phyloP scores from a whole-genome alignment of 2,329 filamentous ascomycete genomes.

The Phialocephala subalpina region DNA sequence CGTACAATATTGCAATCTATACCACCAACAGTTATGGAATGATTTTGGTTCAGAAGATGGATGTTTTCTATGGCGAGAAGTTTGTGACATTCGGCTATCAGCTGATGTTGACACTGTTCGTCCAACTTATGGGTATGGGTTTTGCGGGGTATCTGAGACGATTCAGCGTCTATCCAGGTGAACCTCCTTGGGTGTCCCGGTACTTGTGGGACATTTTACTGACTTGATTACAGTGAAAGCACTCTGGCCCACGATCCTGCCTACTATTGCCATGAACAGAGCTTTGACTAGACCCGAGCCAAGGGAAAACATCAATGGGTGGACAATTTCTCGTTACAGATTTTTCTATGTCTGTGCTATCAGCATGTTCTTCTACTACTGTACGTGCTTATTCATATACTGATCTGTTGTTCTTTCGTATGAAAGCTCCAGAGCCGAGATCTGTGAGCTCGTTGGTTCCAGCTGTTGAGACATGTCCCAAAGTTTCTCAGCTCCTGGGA shows the following conservation, averaged over 20 bases:
- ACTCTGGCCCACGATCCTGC: constrained; percentile 29
- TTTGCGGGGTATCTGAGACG: constrained; percentile 31
- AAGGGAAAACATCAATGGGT: constrained; percentile 37
- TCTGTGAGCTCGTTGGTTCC: no score
- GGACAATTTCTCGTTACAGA: constrained; percentile 33
- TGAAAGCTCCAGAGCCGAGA: no score
- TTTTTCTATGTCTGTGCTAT: constrained; percentile 29
- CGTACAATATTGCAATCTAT: constrained; percentile 30
- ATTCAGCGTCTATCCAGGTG: constrained; percentile 30
- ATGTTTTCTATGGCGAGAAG: constrained; percentile 50
- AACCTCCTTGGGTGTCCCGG: not conserved
- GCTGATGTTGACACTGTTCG: constrained; percentile 45
- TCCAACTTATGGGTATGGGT: constrained; percentile 33
- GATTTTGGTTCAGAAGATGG: constrained; percentile 30
- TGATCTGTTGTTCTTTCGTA: no score
- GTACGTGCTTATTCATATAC: no score
- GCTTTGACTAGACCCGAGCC: constrained; percentile 25
- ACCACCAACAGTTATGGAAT: constrained; percentile 31
- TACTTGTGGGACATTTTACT: not conserved
- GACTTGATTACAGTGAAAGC: constrained; percentile 14
- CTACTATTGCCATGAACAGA: constrained; percentile 31
- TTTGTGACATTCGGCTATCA: constrained; percentile 51
- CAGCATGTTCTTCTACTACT: constrained; percentile 36
- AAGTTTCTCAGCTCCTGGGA: no score
- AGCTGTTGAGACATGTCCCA: no score